Conservation (phyloP, 805 yeast genomes). For the Saccharomycopsis amapae region DNA sequence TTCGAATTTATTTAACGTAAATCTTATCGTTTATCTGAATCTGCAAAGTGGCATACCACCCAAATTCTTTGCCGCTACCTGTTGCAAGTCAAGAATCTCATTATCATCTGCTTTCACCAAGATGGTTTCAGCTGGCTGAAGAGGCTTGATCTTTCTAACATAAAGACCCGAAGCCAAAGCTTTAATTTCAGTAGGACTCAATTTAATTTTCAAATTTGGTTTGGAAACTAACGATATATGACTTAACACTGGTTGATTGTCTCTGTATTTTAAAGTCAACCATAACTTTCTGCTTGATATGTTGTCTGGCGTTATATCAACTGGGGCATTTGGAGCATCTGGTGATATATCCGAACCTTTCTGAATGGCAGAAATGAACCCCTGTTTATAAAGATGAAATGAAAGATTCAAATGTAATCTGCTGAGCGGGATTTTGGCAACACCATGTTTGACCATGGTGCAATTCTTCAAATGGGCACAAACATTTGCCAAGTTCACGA, state of each 20-base stretch:
- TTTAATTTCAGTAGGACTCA: slow-evolving; percentile 56
- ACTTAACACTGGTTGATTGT: slow-evolving; percentile 68
- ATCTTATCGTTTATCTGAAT: slow-evolving; percentile 35
- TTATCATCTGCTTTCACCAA: slow-evolving; percentile 47
- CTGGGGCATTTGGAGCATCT: slow-evolving; percentile 49
- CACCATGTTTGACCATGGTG: slow-evolving; percentile 60
- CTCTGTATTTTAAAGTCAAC: slow-evolving; percentile 85
- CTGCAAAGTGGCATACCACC: slow-evolving; percentile 82
- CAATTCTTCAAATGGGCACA: slow-evolving; percentile 90
- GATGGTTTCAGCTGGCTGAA: slow-evolving; percentile 84
- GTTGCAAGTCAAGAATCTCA: slow-evolving; percentile 67
- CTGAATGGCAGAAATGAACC: slow-evolving; percentile 77
- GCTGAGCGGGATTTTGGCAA: slow-evolving; percentile 78
- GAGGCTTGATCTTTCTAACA: slow-evolving; percentile 68
- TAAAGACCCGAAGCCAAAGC: slow-evolving; percentile 69
- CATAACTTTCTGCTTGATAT: slow-evolving; percentile 81
- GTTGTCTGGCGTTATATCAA: slow-evolving; percentile 80
- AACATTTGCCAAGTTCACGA: slow-evolving; percentile 74
- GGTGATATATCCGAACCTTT: slow-evolving; percentile 84
- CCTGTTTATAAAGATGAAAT: slow-evolving; percentile 81
- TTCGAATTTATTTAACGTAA: no score
- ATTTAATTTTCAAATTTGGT: slow-evolving; percentile 71
- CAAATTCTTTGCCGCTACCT: slow-evolving; percentile 68
- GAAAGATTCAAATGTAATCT: slow-evolving; percentile 79
- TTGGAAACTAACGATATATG: slow-evolving; percentile 69